Evolutionary conservation across 139 green algal genomes (phyloP).

Genomic region (Astrephomene gubernaculifera): DNA sequence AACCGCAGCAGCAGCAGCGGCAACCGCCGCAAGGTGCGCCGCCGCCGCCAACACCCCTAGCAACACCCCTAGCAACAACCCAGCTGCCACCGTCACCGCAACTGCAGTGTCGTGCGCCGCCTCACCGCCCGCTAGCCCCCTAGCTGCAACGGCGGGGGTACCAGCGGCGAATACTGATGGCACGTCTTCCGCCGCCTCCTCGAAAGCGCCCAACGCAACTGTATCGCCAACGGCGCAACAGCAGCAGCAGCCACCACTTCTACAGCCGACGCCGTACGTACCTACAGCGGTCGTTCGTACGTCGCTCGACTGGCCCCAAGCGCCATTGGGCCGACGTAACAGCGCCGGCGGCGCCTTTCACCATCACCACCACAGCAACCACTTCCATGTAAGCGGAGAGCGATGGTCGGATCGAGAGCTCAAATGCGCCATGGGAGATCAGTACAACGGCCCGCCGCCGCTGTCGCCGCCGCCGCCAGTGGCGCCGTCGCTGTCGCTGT

Average conservation of each 20-base stretch:
- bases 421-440: conserved; percentile 18
- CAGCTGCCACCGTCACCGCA: background rate
- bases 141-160: background rate
- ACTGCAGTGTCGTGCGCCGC: background rate
- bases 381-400: background rate
- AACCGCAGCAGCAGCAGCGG: background rate
- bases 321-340: no score
- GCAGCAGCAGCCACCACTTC: no score
- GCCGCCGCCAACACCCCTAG: background rate
- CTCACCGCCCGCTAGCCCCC: background rate
- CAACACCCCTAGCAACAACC: background rate
- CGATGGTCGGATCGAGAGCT: conserved; percentile 25
- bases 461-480: no score
- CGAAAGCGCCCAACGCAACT: no score
- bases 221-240: no score
- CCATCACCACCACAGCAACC: no score
- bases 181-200: no score
- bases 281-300: no score
- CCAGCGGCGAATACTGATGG: no score
- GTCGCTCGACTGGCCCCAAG: no score
- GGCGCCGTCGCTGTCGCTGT: background rate
- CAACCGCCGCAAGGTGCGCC: background rate
- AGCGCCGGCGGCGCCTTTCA: no score
- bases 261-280: no score
- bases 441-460: background rate